Conservation (phyloP, 2,329 filamentous ascomycete genomes). For the Aureobasidium sp. region DNA sequence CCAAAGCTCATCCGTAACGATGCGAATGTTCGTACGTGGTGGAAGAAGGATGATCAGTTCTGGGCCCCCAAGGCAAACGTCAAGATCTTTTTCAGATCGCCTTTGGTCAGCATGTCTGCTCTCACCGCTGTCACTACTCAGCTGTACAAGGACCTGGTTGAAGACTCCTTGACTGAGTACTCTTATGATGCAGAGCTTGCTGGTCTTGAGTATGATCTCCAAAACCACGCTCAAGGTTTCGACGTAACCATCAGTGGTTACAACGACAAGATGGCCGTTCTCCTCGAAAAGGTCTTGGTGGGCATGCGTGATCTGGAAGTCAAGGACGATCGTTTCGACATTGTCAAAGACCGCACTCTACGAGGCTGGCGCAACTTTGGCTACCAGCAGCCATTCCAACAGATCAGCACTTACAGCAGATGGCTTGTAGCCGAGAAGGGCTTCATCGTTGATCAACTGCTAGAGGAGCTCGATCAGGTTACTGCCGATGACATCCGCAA, state of each 20-base stretch:
- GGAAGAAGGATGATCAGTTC: slow-evolving; percentile 98
- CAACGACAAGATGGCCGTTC: slow-evolving; percentile 94
- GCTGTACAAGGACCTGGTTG: slow-evolving; percentile 86
- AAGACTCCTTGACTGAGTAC: slow-evolving; percentile 91
- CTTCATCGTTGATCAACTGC: slow-evolving; percentile 82
- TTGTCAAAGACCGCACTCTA: slow-evolving; percentile 86
- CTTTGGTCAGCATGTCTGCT: slow-evolving; percentile 81
- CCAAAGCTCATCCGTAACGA: slow-evolving; percentile 92
- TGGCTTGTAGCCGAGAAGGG: slow-evolving; percentile 83
- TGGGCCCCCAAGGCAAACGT: slow-evolving; percentile 98
- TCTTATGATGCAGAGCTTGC: slow-evolving; percentile 97
- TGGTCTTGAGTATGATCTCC: slow-evolving; percentile 85
- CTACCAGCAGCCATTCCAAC: slow-evolving; percentile 88
- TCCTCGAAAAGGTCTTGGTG: slow-evolving; percentile 88
- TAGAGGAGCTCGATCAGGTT: slow-evolving; percentile 78
- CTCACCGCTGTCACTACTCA: slow-evolving; percentile 81
- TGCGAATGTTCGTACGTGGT: slow-evolving; percentile 85
- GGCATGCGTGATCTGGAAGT: slow-evolving; percentile 89
- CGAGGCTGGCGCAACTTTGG: slow-evolving; percentile 88
- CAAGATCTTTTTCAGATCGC: slow-evolving; percentile 81
- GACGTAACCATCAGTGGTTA: slow-evolving; percentile 88
- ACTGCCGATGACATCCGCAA: slow-evolving; percentile 77
- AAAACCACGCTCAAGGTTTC: slow-evolving; percentile 75
- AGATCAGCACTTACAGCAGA: slow-evolving; percentile 84
- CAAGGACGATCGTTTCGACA: slow-evolving; percentile 87